Evolutionary conservation across 2,329 filamentous ascomycete species (phyloP).

Genomic region (Cryphonectria naterciae): DNA sequence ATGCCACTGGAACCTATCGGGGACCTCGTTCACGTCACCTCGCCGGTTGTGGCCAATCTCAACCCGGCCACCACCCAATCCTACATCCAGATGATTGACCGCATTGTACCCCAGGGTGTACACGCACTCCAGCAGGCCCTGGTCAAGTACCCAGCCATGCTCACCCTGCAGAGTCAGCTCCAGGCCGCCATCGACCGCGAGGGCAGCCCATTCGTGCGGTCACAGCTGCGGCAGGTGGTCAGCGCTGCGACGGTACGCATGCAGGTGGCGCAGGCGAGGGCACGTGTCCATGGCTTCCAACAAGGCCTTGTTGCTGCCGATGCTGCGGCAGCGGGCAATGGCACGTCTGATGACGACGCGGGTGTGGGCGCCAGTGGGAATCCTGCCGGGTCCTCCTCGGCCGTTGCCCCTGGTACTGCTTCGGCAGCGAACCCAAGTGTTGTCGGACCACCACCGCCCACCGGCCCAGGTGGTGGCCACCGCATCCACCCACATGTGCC

Average conservation of each 20-base stretch:
- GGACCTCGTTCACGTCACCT: conserved; percentile 37
- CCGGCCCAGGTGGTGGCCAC: conserved; percentile 27
- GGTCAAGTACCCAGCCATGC: conserved; percentile 51
- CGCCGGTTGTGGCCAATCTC: conserved; percentile 39
- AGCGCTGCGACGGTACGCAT: conserved; percentile 49
- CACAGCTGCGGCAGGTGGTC: conserved; percentile 55
- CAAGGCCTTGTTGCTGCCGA: conserved; percentile 32
- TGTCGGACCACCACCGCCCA: conserved; percentile 24
- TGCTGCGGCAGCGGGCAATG: conserved; percentile 15
- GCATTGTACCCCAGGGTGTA: conserved; percentile 54
- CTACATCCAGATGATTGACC: conserved; percentile 58
- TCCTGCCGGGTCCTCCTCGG: conserved; percentile 20
- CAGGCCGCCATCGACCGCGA: conserved; percentile 57
- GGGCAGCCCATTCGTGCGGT: conserved; percentile 50
- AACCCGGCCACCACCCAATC: conserved; percentile 44
- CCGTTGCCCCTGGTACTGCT: conserved; percentile 9
- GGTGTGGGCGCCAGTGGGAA: conserved; percentile 13
- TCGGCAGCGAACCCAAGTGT: conserved; percentile 3
- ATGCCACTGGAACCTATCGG: conserved; percentile 8
- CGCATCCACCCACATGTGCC: conserved; percentile 49
- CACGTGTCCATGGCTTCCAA: conserved; percentile 35
- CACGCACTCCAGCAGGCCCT: conserved; percentile 51
- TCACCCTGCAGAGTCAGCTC: conserved; percentile 53
- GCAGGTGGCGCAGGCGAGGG: conserved; percentile 48
- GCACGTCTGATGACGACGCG: conserved; percentile 20